Percentiles rank a stretch among this genome's conserved stretches.
phyloP scores from a whole-genome alignment of 495 filamentous ascomycete species.

The Penicillium crystallinum region DNA sequence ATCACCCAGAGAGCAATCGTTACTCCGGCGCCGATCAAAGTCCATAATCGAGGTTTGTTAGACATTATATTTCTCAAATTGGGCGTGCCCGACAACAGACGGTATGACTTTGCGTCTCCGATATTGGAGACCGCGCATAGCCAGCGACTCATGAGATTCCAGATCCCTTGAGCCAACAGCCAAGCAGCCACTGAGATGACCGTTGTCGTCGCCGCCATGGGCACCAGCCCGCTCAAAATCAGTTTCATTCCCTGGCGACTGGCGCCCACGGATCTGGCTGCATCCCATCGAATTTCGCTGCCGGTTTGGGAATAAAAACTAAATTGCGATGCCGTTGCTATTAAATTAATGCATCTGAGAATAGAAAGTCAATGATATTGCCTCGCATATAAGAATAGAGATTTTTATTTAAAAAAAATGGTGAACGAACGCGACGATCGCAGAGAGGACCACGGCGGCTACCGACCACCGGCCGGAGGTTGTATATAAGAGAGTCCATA shows the following conservation, averaged over 20 bases:
- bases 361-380: not conserved
- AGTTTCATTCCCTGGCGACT: slow-evolving; percentile 18
- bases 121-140: slow-evolving; percentile 4
- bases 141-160: slow-evolving; percentile 12
- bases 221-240: slow-evolving; percentile 18
- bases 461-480: slow-evolving; percentile 8
- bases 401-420: not conserved
- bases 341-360: slow-evolving; percentile 7
- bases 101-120: not conserved
- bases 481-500: slow-evolving; percentile 14
- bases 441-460: not conserved
- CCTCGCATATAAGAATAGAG: not conserved
- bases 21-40: not conserved
- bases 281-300: slow-evolving; percentile 21
- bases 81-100: not conserved
- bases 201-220: slow-evolving; percentile 8
- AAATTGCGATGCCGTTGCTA: slow-evolving; percentile 18
- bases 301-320: slow-evolving; percentile 21
- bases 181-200: slow-evolving; percentile 7
- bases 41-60: slow-evolving; percentile 7
- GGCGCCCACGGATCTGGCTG: slow-evolving; percentile 15
- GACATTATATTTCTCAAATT: not conserved
- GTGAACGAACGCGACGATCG: slow-evolving; percentile 7
- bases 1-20: slow-evolving; percentile 11
- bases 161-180: slow-evolving; percentile 12